Conservation (phyloP, 2,329 filamentous ascomycete species). For the Tolypocladium sp. region DNA sequence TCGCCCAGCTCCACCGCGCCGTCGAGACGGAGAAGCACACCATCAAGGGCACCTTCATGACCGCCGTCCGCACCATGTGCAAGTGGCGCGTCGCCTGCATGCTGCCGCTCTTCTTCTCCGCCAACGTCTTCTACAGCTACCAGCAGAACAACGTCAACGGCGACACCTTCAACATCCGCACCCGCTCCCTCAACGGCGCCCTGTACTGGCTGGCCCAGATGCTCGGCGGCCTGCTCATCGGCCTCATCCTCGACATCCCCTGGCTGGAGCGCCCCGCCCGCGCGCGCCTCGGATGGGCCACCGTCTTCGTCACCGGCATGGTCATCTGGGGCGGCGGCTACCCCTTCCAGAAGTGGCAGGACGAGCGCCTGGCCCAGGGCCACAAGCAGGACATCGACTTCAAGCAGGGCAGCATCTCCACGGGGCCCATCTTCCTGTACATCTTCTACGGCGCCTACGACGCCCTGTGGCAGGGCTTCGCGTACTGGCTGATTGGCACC, state of each 20-base stretch:
- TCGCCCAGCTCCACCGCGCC: constrained; percentile 24
- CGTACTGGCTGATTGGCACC: constrained; percentile 51
- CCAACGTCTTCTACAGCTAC: constrained; percentile 47
- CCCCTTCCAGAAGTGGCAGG: constrained; percentile 51
- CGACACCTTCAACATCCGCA: constrained; percentile 42
- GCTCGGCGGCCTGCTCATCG: constrained; percentile 39
- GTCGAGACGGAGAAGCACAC: constrained; percentile 29
- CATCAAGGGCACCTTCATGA: constrained; percentile 22
- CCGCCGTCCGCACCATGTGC: constrained; percentile 25
- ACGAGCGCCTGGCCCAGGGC: constrained; percentile 27
- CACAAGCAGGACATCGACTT: constrained; percentile 37
- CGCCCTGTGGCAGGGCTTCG: constrained; percentile 55
- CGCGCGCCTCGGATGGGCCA: constrained; percentile 34
- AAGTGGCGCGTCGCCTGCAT: constrained; percentile 37
- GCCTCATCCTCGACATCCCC: constrained; percentile 31
- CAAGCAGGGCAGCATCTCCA: constrained; percentile 36
- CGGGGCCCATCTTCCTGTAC: constrained; percentile 59
- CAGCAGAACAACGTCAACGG: constrained; percentile 47
- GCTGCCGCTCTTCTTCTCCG: constrained; percentile 43
- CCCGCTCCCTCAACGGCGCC: constrained; percentile 42
- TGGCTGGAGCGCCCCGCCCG: constrained; percentile 32
- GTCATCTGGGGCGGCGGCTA: constrained; percentile 54
- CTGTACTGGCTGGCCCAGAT: constrained; percentile 49
- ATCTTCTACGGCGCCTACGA: constrained; percentile 64
- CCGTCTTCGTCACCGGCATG: constrained; percentile 40